A percentile compares a stretch with the other conserved stretches of the same genome.
Evolutionary conservation across 805 yeast genomes (phyloP).

Genomic region (Metschnikowia kunwiensis): DNA sequence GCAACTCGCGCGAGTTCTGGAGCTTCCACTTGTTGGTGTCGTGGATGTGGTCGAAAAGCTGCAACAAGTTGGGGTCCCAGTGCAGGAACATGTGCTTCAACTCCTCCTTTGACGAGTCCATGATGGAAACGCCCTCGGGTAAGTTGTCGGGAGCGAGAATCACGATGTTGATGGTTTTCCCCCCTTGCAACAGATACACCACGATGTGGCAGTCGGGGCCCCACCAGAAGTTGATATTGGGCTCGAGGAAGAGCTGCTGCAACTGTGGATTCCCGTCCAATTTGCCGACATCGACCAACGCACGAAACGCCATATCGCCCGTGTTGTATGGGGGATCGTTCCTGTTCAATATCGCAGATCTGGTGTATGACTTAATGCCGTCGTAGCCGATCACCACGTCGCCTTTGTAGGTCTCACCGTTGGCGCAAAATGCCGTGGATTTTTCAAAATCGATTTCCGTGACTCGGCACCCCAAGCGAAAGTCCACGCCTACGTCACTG

Average conservation of each 20-base stretch:
- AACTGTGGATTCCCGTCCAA: constrained; percentile 20
- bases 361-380: constrained; percentile 24
- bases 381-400: constrained; percentile 28
- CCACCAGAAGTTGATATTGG: constrained; percentile 31
- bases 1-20: constrained; percentile 7
- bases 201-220: constrained; percentile 30
- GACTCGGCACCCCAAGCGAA: constrained; percentile 3
- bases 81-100: constrained; percentile 20
- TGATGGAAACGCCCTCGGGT: constrained; percentile 17
- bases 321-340: constrained; percentile 20
- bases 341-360: constrained; percentile 19
- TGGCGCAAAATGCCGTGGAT: constrained; percentile 5
- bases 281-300: constrained; percentile 5
- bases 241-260: constrained; percentile 15
- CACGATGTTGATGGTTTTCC: constrained; percentile 27
- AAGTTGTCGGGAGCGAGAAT: constrained; percentile 27
- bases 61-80: constrained; percentile 27
- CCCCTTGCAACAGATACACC: constrained; percentile 26
- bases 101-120: constrained; percentile 23
- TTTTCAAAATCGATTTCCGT: not conserved
- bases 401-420: constrained; percentile 18
- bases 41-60: constrained; percentile 22
- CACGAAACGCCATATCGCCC: constrained; percentile 9
- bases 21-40: constrained; percentile 21
- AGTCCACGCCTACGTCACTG: constrained; percentile 20